A percentile compares a stretch with the other conserved stretches of the same genome.
These are phyloP conservation scores for Eucalyptus victrix DNA, from an alignment of 345 rosid genomes.

Conservation along the genomic window DNA sequence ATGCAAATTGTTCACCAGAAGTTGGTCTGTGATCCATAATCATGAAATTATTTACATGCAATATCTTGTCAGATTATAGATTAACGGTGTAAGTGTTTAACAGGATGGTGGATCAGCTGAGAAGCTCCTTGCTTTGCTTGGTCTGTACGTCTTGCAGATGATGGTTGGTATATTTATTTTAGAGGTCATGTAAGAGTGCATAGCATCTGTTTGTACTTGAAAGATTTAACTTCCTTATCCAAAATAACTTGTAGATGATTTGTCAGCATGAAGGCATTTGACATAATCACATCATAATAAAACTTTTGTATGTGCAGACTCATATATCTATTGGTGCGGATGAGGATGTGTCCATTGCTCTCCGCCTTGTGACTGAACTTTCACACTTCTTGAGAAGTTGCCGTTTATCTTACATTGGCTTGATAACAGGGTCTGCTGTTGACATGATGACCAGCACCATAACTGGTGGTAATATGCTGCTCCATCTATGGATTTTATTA, in stretches of 20 bases:
- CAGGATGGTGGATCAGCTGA: conserved; percentile 44
- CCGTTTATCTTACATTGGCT: conserved; percentile 51
- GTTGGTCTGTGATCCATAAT: conserved; percentile 34
- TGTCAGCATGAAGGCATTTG: not conserved
- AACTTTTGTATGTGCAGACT: conserved; percentile 39
- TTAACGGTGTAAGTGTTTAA: not conserved
- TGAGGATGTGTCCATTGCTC: conserved; percentile 13
- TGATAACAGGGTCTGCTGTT: conserved; percentile 51
- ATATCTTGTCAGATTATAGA: not conserved
- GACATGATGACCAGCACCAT: conserved; percentile 23
- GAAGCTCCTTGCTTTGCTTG: conserved; percentile 58
- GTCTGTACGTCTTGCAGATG: conserved; percentile 59
- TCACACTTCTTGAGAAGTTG: conserved; percentile 38
- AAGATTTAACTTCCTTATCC: not conserved
- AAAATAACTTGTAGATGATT: not conserved
- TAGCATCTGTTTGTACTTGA: not conserved
- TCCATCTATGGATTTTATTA: not conserved
- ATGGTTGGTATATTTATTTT: conserved; percentile 39
- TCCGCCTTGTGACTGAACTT: conserved; percentile 29
- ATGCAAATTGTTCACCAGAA: conserved; percentile 33
- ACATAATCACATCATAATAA: not conserved
- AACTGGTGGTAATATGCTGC: conserved; percentile 27
- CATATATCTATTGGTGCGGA: conserved; percentile 41
- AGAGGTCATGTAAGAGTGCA: not conserved
- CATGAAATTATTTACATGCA: not conserved